Conservation (phyloP, 192 early-diverging fungal species). For the Pecoramyces ruminantium region DNA sequence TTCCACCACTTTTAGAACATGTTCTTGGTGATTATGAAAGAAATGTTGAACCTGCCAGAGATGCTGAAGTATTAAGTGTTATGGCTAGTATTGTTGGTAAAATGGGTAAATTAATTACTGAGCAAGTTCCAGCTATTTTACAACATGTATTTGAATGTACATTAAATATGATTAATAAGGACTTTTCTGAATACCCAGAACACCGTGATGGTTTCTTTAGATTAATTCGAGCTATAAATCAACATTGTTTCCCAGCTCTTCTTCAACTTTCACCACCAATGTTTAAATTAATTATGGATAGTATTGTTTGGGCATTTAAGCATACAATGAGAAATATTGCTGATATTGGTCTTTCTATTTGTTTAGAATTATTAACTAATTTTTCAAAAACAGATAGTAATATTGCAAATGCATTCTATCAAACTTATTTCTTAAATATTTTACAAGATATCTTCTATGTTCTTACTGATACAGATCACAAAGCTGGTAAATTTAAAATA, state of each 20-base stretch:
- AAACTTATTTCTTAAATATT: slow-evolving; percentile 75
- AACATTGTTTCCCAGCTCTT: slow-evolving; percentile 81
- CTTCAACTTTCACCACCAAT: slow-evolving; percentile 62
- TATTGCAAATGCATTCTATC: slow-evolving; percentile 76
- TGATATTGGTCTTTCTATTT: slow-evolving; percentile 74
- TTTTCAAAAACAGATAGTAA: slow-evolving; percentile 49
- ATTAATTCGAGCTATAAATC: slow-evolving; percentile 77
- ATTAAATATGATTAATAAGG: slow-evolving; percentile 98
- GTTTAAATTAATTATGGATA: slow-evolving; percentile 86
- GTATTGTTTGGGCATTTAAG: slow-evolving; percentile 96
- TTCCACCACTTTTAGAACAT: slow-evolving; percentile 78
- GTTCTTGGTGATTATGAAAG: slow-evolving; percentile 76
- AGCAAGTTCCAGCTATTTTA: slow-evolving; percentile 70
- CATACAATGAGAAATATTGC: slow-evolving; percentile 97
- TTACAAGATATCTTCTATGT: slow-evolving; percentile 95
- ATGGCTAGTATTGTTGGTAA: slow-evolving; percentile 72
- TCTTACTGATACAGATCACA: slow-evolving; percentile 90
- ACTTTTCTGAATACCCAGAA: slow-evolving; percentile 94
- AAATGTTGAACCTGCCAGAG: slow-evolving; percentile 74
- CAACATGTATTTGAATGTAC: slow-evolving; percentile 93
- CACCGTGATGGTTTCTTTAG: slow-evolving; percentile 91
- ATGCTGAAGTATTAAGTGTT: slow-evolving; percentile 87
- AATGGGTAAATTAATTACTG: slow-evolving; percentile 63
- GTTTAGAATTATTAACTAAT: slow-evolving; percentile 74
- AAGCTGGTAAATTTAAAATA: slow-evolving; percentile 52